Conservation (phyloP, 1,284 basidiomycete species). For the Cryptococcus sp. region DNA sequence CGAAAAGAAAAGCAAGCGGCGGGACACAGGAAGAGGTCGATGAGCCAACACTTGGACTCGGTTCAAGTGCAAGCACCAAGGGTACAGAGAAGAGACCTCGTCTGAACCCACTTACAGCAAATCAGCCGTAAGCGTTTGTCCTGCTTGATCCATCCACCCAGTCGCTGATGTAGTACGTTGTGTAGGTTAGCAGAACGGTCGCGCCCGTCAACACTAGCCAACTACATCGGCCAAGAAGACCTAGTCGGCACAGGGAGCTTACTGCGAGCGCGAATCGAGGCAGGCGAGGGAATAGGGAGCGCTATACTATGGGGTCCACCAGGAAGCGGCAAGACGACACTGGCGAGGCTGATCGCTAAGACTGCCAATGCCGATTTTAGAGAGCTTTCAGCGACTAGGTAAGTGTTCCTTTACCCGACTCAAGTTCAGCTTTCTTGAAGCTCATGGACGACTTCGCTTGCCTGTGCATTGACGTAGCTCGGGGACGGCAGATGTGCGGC, state of each 20-base stretch:
- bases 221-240: constrained; percentile 48
- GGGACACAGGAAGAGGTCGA: constrained; percentile 8
- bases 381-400: constrained; percentile 72
- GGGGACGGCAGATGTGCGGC: constrained; percentile 75
- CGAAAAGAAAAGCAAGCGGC: constrained; percentile 16
- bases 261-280: constrained; percentile 45
- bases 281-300: constrained; percentile 46
- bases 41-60: background rate
- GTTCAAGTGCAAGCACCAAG: background rate
- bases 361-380: constrained; percentile 63
- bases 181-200: constrained; percentile 49
- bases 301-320: constrained; percentile 54
- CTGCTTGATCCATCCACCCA: background rate
- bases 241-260: constrained; percentile 49
- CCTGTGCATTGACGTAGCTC: constrained; percentile 51
- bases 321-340: constrained; percentile 51
- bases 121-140: constrained; percentile 43
- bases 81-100: constrained; percentile 32
- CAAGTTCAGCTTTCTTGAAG: background rate
- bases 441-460: constrained; percentile 23
- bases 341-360: constrained; percentile 48
- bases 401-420: background rate
- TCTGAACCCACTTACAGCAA: constrained; percentile 45
- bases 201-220: constrained; percentile 37
- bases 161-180: background rate